Conservation (phyloP, 257 asterid genomes). For the Nicotiana paniculata region DNA sequence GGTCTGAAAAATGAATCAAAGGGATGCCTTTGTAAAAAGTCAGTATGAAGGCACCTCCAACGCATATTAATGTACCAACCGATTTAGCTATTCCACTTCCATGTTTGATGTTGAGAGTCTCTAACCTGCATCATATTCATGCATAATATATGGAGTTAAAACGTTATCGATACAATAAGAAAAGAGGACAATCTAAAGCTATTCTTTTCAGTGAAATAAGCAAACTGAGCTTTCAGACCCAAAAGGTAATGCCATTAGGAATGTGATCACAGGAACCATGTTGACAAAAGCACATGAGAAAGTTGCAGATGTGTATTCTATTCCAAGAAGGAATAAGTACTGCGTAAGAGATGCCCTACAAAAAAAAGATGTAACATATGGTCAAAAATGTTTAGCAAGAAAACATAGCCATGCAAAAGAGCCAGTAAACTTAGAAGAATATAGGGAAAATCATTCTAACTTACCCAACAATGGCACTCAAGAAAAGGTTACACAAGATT, state of each 20-base stretch:
- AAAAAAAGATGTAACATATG: background rate
- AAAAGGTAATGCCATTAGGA: constrained; percentile 67
- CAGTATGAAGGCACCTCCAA: constrained; percentile 55
- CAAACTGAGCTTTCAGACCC: constrained; percentile 27
- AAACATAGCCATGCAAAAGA: background rate
- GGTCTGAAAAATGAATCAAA: constrained; percentile 32
- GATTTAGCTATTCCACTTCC: constrained; percentile 54
- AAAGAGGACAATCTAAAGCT: background rate
- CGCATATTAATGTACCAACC: constrained; percentile 51
- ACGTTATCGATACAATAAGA: background rate
- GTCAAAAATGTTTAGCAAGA: background rate
- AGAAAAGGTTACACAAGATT: constrained; percentile 44
- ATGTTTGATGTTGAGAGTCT: constrained; percentile 38
- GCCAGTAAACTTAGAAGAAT: background rate
- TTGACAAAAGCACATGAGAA: constrained; percentile 71
- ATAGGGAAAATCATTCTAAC: background rate
- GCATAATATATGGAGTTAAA: background rate
- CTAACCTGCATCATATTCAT: constrained; percentile 36
- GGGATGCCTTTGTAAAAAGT: constrained; percentile 52
- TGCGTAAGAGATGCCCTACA: constrained; percentile 72
- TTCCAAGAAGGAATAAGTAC: constrained; percentile 70
- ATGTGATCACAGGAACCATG: constrained; percentile 62
- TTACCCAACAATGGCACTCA: constrained; percentile 73
- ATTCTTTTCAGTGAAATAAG: background rate
- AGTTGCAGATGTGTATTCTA: constrained; percentile 73